Evolutionary conservation across 2,329 filamentous ascomycete species (phyloP), one percentile per base, ranked within the genome.

Genomic region (Pestalotiopsis sp.): DNA sequence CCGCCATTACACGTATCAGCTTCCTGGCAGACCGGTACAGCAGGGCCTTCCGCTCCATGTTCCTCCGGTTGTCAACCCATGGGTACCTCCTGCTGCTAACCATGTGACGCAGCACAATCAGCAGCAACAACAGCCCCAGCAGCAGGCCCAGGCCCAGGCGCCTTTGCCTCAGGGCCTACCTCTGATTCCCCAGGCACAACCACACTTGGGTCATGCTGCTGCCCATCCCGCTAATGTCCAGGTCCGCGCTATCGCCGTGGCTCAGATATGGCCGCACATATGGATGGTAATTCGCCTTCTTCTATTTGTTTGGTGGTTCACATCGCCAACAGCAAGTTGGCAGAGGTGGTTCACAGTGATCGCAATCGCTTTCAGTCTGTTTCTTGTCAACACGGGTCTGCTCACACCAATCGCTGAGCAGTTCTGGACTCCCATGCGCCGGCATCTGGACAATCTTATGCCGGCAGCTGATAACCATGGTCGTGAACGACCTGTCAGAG

Each of bases 281-380:
- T 91, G 89, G 89, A 81, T 91, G 65, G 72, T 90, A 1, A 79
- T 88, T 45, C 85, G 89, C 7, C 78, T 92, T 9, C 81, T 83
- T 12, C 78, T 88, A 5, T 90, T 91, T 75, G 84, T 91, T 13
- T 91, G 88, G 87, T 88, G 90, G 78, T 91, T 91, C 70, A 90
- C 89, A 0, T 84, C 85, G 11, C 85, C 86, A 0, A 83, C 84
- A 59, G 82, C 85, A 2, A 90, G 84, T 73, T 91, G 88, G 88
- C 84, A 84, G 9, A 84, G 88, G 62, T 90, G 86, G 85, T 73
- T 88, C 7, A 85, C 85, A 23, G 84, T 91, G 25, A 80, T 87
- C 57, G 79, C 82, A 6, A 80, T 90, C 39, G 87, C 88, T 6
- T 72, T 87, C 31, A 79, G 84, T 39, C 81, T 91, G 27, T 88